These are phyloP conservation scores for Amanita muscaria DNA, from an alignment of 768 basidiomycete genomes.

Conservation along the genomic window DNA sequence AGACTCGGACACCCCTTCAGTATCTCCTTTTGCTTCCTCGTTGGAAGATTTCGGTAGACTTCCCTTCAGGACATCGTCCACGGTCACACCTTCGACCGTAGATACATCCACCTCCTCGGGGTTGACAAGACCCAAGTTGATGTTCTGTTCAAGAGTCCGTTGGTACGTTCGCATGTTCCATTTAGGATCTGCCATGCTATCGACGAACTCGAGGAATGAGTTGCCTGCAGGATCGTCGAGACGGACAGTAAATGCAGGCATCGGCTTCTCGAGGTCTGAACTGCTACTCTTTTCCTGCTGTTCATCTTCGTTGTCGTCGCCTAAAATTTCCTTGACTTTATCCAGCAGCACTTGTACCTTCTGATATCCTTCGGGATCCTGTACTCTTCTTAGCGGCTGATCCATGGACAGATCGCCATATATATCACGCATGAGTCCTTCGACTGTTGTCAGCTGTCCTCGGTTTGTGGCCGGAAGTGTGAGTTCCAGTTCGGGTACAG, in stretches of 20 bases:
- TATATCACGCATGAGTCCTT: slow-evolving; percentile 83
- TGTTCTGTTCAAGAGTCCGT: slow-evolving; percentile 74
- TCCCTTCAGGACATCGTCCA: background rate
- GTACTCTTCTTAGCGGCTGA: slow-evolving; percentile 76
- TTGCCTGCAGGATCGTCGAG: slow-evolving; percentile 94
- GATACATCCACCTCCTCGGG: slow-evolving; percentile 28
- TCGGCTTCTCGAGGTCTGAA: slow-evolving; percentile 25
- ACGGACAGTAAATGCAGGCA: slow-evolving; percentile 70
- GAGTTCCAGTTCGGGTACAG: slow-evolving; percentile 81
- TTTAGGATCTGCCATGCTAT: slow-evolving; percentile 81
- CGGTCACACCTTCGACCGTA: background rate
- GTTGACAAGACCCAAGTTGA: slow-evolving; percentile 63
- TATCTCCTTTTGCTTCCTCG: slow-evolving; percentile 12
- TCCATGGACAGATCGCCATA: slow-evolving; percentile 70
- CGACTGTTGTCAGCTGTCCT: slow-evolving; percentile 94
- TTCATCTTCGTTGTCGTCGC: slow-evolving; percentile 45
- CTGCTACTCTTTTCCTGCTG: slow-evolving; percentile 18
- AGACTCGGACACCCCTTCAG: slow-evolving; percentile 15
- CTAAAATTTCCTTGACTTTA: slow-evolving; percentile 54
- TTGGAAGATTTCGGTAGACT: slow-evolving; percentile 7
- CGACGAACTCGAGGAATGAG: slow-evolving; percentile 91
- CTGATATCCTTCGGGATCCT: slow-evolving; percentile 60
- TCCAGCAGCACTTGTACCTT: slow-evolving; percentile 75
- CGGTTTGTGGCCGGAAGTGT: slow-evolving; percentile 78
- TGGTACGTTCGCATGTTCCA: slow-evolving; percentile 85